Evolutionary conservation across 345 rosid species (phyloP).

Genomic region (Noccaea bulbosa): DNA sequence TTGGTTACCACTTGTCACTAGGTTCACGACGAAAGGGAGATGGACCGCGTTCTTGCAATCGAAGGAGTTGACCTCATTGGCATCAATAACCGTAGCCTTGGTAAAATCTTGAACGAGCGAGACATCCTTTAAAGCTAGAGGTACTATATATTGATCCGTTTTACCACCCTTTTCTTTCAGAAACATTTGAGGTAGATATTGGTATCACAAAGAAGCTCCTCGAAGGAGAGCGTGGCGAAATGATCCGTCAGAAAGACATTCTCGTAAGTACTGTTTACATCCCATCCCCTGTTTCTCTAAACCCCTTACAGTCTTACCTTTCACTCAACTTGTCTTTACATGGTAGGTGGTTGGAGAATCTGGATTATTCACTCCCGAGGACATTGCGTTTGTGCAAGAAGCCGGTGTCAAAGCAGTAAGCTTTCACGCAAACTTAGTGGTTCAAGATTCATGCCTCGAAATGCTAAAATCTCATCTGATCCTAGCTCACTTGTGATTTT

Average conservation of each 20-base stretch:
- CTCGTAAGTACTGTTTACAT: conserved; percentile 57
- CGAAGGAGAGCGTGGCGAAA: conserved; percentile 77
- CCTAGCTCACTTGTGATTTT: neutral
- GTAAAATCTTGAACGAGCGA: conserved; percentile 47
- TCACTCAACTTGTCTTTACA: conserved; percentile 25
- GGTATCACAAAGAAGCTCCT: conserved; percentile 87
- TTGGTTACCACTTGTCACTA: conserved; percentile 32
- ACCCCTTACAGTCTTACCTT: neutral
- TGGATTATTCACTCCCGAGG: conserved; percentile 80
- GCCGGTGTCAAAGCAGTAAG: conserved; percentile 96
- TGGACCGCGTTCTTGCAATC: conserved; percentile 95
- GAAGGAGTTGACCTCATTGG: conserved; percentile 88
- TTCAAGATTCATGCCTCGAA: conserved; percentile 4
- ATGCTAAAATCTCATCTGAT: neutral
- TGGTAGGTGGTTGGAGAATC: conserved; percentile 91
- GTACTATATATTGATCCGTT: conserved; percentile 8
- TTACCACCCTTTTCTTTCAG: conserved; percentile 45
- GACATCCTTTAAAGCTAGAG: conserved; percentile 3
- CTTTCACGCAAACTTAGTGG: conserved; percentile 14
- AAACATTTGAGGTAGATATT: conserved; percentile 85
- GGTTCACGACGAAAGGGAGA: conserved; percentile 95
- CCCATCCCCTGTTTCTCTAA: neutral
- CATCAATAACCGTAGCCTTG: conserved; percentile 88
- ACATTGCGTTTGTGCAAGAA: conserved; percentile 84
- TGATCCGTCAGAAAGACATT: conserved; percentile 71